phyloP scores from a whole-genome alignment of 768 basidiomycete genomes.

The Sporobolomyces pararoseus region DNA sequence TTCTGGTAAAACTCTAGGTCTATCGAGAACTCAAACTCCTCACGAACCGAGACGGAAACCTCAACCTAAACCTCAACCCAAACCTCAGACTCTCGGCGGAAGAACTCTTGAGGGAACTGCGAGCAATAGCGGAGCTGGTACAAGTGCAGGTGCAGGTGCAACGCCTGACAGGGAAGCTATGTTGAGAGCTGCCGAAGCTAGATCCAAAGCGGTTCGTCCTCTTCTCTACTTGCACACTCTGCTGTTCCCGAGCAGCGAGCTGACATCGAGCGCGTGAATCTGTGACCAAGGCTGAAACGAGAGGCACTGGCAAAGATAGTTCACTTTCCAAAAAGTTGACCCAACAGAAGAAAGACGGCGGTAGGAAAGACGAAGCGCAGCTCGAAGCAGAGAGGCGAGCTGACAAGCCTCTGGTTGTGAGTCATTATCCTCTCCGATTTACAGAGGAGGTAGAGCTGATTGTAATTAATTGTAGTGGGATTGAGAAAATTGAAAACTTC shows the following conservation, averaged over 20 bases:
- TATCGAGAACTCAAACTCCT: constrained; percentile 1
- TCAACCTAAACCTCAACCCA: constrained; percentile 6
- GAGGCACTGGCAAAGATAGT: constrained; percentile 3
- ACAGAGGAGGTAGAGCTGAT: neutral
- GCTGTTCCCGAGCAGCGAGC: neutral
- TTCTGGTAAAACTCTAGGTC: neutral
- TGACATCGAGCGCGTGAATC: neutral
- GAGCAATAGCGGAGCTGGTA: neutral
- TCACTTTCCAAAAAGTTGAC: constrained; percentile 15
- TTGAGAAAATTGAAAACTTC: neutral
- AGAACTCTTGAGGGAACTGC: neutral
- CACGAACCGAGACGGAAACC: neutral
- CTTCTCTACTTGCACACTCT: neutral
- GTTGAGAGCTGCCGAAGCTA: constrained; percentile 19
- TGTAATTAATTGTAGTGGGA: constrained; percentile 23
- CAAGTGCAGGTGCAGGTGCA: neutral
- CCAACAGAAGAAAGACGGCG: constrained; percentile 19
- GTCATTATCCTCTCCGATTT: neutral
- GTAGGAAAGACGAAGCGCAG: constrained; percentile 12
- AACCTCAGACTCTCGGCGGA: neutral
- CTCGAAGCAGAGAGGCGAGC: constrained; percentile 21
- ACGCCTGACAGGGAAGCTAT: constrained; percentile 20
- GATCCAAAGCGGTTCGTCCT: constrained; percentile 10
- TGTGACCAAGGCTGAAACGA: neutral
- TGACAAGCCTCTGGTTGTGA: neutral